Base-by-base conservation (phyloP, 129 eudicot genomes). In the Scalesia atractyloides region DNA sequence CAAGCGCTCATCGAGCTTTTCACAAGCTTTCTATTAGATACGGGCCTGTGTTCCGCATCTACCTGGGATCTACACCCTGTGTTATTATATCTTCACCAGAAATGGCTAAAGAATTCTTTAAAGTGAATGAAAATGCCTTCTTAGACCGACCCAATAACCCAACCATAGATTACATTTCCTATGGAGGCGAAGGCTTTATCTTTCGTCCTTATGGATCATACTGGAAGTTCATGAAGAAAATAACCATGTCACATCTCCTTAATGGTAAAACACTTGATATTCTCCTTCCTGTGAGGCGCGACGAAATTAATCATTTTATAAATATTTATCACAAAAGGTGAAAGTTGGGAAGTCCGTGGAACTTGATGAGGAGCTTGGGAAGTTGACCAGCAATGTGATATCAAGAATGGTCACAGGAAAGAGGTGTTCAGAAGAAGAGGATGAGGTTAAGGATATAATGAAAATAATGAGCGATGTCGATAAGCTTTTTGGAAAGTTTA, bases 131-230 rank as follows among this genome's bases (percentile, higher is more conserved):
- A n/a, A n/a, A 51, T 16, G 57, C 9, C 11, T 51, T 51, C 16
- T 5, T 16, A n/a, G 9, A 16, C 10, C 7, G 57, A 16, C 57
- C 57, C 57, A 8, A n/a, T 5, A 51, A n/a, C 57, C 6, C 57
- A 51, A 6, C 10, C 1, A 16, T n/a, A 2, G 9, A 51, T 51
- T 5, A 51, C 22, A 4, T 51, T 5, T 4, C 57, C 20, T 51
- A 51, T 51, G 57, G 57, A n/a, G 22, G 57, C 20, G 8, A 51
- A 51, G 57, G 57, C 22, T 51, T 51, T n/a, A 51, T 51, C 57
- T 51, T 51, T 51, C 20, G 20, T n/a, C 57, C 57, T 51, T 51
- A 51, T n/a, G 57, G 57, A 51, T 51, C 57, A 7, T n/a, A 51
- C 10, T 51, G 22, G 22, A 51, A 6, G 57, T 51, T 51, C 57